A percentile compares a stretch with the other conserved stretches of the same genome.
phyloP scores from a whole-genome alignment of 305 asterid species.

The Fraxinus latifolia region DNA sequence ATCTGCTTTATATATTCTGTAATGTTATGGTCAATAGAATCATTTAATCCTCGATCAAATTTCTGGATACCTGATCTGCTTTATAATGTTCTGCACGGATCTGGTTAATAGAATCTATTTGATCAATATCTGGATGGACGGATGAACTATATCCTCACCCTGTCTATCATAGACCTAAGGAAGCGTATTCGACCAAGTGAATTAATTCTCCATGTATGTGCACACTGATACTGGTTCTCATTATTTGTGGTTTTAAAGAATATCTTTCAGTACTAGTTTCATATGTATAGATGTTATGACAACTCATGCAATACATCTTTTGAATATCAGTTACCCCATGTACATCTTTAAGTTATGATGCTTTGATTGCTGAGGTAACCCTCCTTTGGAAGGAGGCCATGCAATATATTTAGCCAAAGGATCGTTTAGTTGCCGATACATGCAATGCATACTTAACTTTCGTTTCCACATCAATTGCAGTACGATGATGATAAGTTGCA shows the following conservation, averaged over 20 bases:
- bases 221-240: background rate
- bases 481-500: conserved; percentile 75
- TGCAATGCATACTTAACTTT: background rate
- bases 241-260: background rate
- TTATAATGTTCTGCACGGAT: background rate
- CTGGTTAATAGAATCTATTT: background rate
- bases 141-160: background rate
- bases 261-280: background rate
- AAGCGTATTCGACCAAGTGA: background rate
- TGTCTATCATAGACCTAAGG: background rate
- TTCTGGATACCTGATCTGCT: background rate
- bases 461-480: conserved; percentile 44
- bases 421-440: background rate
- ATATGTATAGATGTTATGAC: background rate
- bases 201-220: background rate
- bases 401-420: background rate
- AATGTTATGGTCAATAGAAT: background rate
- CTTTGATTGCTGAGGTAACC: conserved; percentile 1
- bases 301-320: background rate
- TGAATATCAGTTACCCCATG: background rate
- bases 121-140: background rate
- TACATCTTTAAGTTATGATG: background rate
- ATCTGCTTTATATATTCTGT: background rate
- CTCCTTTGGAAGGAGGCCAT: background rate
- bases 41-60: background rate